Evolutionary conservation across 495 filamentous ascomycete genomes (phyloP), one percentile per base, ranked within the genome.

Genomic region (Penicillium ochrochloron): DNA sequence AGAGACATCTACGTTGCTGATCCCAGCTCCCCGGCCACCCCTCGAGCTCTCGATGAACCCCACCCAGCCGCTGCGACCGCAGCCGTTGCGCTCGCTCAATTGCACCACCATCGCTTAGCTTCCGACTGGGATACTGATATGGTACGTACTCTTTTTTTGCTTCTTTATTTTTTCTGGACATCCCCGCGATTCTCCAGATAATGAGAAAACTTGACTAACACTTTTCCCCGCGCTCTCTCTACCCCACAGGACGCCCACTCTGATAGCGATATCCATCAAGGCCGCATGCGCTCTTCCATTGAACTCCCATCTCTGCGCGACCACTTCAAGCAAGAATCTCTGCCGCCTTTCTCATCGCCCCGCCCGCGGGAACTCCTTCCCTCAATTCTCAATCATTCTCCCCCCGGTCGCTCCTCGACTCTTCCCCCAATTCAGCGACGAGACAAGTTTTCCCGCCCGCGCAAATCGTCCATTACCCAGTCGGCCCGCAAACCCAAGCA

Each of bases 401-500:
- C 93, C 0, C 91, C 93, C 29, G 91, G 90, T 67, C 91, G 92
- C 59, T 94, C 92, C 8, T 92, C 92, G 2, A 96, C 92, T 2
- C 83, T 96, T 14, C 92, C 93, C 50, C 92, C 92, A 0, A 84
- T 93, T 37, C 90, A 93, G 66, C 81, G 91, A 59, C 79, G 74
- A 68, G 78, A 86, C 61, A 86, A 90, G 61, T 79, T 86, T 31
- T 84, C 81, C 57, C 84, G 92, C 52, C 88, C 92, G 29, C 87
- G 93, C 70, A 97, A 96, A 72, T 89, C 89, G 25, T 96, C 93
- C 1, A 87, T 97, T 23, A 86, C 89, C 3, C 90, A 94, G 71
- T 86, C 88, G 33, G 86, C 86, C 12, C 80, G 89, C 44, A 86
- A 88, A 68, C 79, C 87, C 0, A 91, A 90, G 66, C 93, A 97